A percentile compares a stretch with the other conserved stretches of the same genome.
These are phyloP conservation scores for Populus tomentosa DNA, from an alignment of 441 rosid genomes.

Conservation along the genomic window DNA sequence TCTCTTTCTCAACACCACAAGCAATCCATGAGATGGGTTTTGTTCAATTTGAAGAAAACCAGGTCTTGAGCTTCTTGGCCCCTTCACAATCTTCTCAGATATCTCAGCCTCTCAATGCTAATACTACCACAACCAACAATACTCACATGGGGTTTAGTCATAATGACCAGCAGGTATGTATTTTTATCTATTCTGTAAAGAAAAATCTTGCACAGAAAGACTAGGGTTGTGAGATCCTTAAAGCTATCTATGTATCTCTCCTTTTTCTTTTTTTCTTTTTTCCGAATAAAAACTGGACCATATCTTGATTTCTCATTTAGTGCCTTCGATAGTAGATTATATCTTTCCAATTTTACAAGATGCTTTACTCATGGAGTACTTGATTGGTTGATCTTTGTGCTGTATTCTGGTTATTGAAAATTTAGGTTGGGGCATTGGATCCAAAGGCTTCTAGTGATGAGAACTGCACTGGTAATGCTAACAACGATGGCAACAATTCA, in stretches of 20 bases:
- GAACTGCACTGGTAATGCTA: slow-evolving; percentile 33
- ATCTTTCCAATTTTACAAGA: background rate
- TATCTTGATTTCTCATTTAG: background rate
- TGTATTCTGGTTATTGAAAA: background rate
- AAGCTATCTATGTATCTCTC: background rate
- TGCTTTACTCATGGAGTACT: background rate
- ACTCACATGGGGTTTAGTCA: slow-evolving; percentile 42
- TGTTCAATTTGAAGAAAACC: slow-evolving; percentile 74
- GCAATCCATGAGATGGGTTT: slow-evolving; percentile 65
- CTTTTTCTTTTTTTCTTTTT: background rate
- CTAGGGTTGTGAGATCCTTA: background rate
- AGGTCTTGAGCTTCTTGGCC: slow-evolving; percentile 63
- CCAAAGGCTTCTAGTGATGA: slow-evolving; percentile 42
- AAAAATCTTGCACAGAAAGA: background rate
- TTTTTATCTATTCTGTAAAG: background rate
- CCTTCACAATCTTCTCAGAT: slow-evolving; percentile 41
- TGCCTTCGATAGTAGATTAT: background rate
- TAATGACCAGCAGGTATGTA: slow-evolving; percentile 36
- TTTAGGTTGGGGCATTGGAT: slow-evolving; percentile 47
- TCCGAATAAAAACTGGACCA: background rate
- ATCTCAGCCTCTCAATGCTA: slow-evolving; percentile 35
- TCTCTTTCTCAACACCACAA: slow-evolving; percentile 41
- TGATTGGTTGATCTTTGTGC: slow-evolving; percentile 3
- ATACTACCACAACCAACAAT: slow-evolving; percentile 26
- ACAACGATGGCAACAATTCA: slow-evolving; percentile 43